phyloP scores from a whole-genome alignment of 2,329 filamentous ascomycete genomes.

The Aureobasidium musti region DNA sequence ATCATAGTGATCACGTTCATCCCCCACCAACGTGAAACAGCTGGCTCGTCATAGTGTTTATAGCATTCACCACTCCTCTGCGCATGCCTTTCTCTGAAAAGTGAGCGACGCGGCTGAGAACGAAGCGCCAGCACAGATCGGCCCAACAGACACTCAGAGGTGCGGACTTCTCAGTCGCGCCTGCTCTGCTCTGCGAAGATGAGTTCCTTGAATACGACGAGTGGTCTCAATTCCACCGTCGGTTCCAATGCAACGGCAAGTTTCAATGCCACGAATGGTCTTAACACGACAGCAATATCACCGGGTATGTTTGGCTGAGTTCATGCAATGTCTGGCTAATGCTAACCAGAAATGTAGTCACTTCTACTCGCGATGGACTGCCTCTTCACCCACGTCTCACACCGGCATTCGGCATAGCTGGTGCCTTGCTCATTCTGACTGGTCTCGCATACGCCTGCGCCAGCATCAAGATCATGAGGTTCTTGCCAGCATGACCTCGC shows the following conservation, averaged over 20 bases:
- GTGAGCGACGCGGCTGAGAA: constrained; percentile 6
- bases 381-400: constrained; percentile 75
- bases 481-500: constrained; percentile 41
- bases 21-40: not conserved
- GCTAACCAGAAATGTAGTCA: not conserved
- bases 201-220: not conserved
- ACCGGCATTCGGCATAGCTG: constrained; percentile 77
- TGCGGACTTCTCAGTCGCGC: not conserved
- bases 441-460: constrained; percentile 73
- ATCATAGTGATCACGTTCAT: constrained; percentile 1
- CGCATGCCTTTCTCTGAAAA: constrained; percentile 6
- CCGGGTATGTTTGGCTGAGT: not conserved
- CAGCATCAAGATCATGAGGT: constrained; percentile 73
- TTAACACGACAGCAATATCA: not conserved
- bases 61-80: not conserved
- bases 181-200: not conserved
- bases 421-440: constrained; percentile 70
- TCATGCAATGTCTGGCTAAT: not conserved
- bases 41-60: not conserved
- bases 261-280: not conserved
- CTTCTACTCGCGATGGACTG: constrained; percentile 47
- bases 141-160: not conserved
- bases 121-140: not conserved
- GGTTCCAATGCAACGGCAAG: not conserved
- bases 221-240: not conserved